phyloP scores from a whole-genome alignment of 148 eudicot species.

The Rhododendron vialii region DNA sequence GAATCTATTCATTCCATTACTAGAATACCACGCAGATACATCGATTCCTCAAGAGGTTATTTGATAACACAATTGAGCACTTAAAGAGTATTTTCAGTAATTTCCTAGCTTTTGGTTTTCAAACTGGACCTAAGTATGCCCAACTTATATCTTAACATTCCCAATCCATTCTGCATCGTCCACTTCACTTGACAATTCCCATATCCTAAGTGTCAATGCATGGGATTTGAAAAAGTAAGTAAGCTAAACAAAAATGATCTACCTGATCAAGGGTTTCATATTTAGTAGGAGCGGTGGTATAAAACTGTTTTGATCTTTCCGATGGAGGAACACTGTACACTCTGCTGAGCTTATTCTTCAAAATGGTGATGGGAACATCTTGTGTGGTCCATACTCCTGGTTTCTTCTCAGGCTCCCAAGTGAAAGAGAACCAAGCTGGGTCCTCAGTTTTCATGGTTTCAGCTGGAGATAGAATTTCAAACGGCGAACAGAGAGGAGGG shows the following conservation, averaged over 20 bases:
- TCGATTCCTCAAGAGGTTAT: background rate
- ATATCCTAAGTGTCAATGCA: background rate
- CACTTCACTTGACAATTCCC: background rate
- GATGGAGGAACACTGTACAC: slow-evolving; percentile 64
- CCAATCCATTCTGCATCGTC: background rate
- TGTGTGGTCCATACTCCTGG: slow-evolving; percentile 66
- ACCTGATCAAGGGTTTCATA: slow-evolving; percentile 91
- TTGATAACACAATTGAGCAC: background rate
- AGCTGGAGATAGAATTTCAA: slow-evolving; percentile 62
- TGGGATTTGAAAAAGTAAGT: background rate
- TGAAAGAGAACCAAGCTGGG: slow-evolving; percentile 55
- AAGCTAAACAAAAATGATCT: background rate
- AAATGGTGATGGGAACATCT: slow-evolving; percentile 55
- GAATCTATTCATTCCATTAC: background rate
- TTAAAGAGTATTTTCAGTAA: background rate
- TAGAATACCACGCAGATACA: background rate
- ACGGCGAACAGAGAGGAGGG: slow-evolving; percentile 72
- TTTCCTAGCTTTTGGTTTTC: background rate
- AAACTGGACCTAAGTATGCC: background rate
- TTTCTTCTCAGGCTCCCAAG: slow-evolving; percentile 57
- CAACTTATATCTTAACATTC: background rate
- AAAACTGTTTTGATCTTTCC: slow-evolving; percentile 59
- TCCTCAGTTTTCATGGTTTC: slow-evolving; percentile 85
- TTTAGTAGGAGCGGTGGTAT: slow-evolving; percentile 63
- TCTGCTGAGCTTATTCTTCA: slow-evolving; percentile 81